phyloP scores from a whole-genome alignment of 2,329 filamentous ascomycete species.

The Alternaria sp. region DNA sequence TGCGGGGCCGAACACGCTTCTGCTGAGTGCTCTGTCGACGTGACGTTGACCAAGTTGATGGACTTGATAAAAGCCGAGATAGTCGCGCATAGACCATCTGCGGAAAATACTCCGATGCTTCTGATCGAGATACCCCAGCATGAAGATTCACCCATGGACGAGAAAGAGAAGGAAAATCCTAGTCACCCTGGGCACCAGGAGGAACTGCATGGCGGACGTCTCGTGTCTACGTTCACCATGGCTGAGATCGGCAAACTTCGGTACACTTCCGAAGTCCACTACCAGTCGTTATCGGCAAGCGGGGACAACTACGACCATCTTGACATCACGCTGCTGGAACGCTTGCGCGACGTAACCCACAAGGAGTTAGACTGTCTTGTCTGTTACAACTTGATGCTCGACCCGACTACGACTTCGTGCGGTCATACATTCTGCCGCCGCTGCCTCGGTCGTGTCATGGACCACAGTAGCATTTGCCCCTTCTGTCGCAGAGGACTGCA shows the following conservation, averaged over 20 bases:
- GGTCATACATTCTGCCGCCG: constrained; percentile 88
- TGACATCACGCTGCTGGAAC: constrained; percentile 61
- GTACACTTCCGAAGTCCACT: constrained; percentile 63
- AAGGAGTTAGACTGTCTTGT: constrained; percentile 86
- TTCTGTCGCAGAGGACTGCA: constrained; percentile 74
- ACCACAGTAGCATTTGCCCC: constrained; percentile 80
- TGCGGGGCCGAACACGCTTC: constrained; percentile 76
- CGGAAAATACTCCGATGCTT: constrained; percentile 44
- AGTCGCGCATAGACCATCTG: constrained; percentile 43
- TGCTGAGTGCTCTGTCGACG: constrained; percentile 78
- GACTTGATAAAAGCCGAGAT: constrained; percentile 60
- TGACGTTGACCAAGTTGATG: constrained; percentile 75
- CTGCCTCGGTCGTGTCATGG: constrained; percentile 77
- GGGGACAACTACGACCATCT: constrained; percentile 48
- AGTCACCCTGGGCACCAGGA: constrained; percentile 40
- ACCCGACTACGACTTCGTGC: constrained; percentile 83
- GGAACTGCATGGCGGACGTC: constrained; percentile 62
- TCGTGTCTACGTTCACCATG: constrained; percentile 71
- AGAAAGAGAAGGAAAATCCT: constrained; percentile 42
- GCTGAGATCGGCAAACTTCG: constrained; percentile 66
- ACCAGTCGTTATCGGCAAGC: constrained; percentile 48
- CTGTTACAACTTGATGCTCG: constrained; percentile 80
- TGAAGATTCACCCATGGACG: constrained; percentile 46
- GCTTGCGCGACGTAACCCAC: constrained; percentile 66
- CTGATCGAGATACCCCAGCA: constrained; percentile 51